Percentiles rank a stretch among this genome's conserved stretches.
Conservation (phyloP, 116 monocot species). For the Papilionanthe hybrid region DNA sequence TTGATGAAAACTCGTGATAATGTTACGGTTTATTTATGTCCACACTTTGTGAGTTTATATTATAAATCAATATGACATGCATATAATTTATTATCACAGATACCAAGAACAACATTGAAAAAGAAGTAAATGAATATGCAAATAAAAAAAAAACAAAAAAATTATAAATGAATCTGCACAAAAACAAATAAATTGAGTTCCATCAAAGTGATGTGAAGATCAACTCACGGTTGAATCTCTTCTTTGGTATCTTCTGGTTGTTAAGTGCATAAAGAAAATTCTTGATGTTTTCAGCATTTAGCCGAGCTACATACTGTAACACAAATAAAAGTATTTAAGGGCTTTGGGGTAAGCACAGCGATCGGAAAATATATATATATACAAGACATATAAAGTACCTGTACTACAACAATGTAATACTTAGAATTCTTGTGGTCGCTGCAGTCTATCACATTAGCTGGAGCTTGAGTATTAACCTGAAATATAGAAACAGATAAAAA, state of each 20-base stretch:
- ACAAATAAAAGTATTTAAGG: conserved; percentile 2
- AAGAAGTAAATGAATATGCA: not conserved
- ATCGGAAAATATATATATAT: not conserved
- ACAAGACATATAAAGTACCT: conserved; percentile 33
- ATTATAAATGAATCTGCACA: not conserved
- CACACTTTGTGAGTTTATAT: not conserved
- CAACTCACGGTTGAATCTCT: conserved; percentile 91
- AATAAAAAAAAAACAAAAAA: not conserved
- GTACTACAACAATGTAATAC: conserved; percentile 85
- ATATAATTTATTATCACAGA: not conserved
- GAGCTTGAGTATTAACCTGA: conserved; percentile 93
- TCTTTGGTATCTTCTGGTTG: conserved; percentile 76
- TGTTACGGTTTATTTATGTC: not conserved
- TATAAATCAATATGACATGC: not conserved
- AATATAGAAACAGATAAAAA: not conserved
- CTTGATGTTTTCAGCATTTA: conserved; percentile 89
- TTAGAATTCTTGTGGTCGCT: conserved; percentile 87
- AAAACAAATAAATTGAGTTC: conserved; percentile 7
- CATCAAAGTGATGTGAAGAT: not conserved
- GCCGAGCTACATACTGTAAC: conserved; percentile 73
- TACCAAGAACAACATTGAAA: not conserved
- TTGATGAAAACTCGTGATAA: not conserved
- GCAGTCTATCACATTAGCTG: conserved; percentile 62
- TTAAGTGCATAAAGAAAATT: conserved; percentile 90
- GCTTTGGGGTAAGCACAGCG: not conserved